phyloP scores from a whole-genome alignment of 2,329 filamentous ascomycete genomes.

The Paraconiothyrium sp. region DNA sequence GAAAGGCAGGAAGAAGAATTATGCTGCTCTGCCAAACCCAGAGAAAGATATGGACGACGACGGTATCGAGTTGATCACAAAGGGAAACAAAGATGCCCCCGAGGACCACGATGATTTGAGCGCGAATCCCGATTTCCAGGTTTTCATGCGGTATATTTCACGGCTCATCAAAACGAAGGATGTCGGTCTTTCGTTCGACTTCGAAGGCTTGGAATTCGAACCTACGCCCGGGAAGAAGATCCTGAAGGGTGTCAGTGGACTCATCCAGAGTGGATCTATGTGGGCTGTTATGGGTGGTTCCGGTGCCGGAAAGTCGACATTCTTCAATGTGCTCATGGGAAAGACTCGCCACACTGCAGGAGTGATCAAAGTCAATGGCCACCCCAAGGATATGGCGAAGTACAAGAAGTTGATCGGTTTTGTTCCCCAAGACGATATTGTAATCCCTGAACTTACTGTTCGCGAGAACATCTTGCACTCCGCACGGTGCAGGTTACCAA shows the following conservation, averaged over 20 bases:
- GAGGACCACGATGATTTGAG: slow-evolving; percentile 20
- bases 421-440: slow-evolving; percentile 69
- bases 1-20: slow-evolving; percentile 16
- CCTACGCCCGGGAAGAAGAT: slow-evolving; percentile 58
- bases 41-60: slow-evolving; percentile 16
- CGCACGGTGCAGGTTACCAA: slow-evolving; percentile 63
- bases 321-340: slow-evolving; percentile 66
- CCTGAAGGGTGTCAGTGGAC: slow-evolving; percentile 64
- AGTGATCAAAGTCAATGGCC: slow-evolving; percentile 59
- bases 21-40: slow-evolving; percentile 7
- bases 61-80: slow-evolving; percentile 18
- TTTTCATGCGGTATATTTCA: slow-evolving; percentile 21
- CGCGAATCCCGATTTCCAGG: slow-evolving; percentile 21
- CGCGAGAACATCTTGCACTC: slow-evolving; percentile 70
- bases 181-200: slow-evolving; percentile 22
- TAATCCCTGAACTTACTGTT: slow-evolving; percentile 68
- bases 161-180: slow-evolving; percentile 22
- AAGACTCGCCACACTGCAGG: slow-evolving; percentile 64
- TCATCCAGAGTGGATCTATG: slow-evolving; percentile 64
- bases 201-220: slow-evolving; percentile 49
- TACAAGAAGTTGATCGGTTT: slow-evolving; percentile 71
- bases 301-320: slow-evolving; percentile 68
- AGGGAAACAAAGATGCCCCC: slow-evolving; percentile 7
- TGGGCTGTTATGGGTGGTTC: slow-evolving; percentile 67
- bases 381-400: slow-evolving; percentile 51